These are phyloP conservation scores for Boletus patriciae DNA, from an alignment of 768 basidiomycete species.

Conservation along the genomic window DNA sequence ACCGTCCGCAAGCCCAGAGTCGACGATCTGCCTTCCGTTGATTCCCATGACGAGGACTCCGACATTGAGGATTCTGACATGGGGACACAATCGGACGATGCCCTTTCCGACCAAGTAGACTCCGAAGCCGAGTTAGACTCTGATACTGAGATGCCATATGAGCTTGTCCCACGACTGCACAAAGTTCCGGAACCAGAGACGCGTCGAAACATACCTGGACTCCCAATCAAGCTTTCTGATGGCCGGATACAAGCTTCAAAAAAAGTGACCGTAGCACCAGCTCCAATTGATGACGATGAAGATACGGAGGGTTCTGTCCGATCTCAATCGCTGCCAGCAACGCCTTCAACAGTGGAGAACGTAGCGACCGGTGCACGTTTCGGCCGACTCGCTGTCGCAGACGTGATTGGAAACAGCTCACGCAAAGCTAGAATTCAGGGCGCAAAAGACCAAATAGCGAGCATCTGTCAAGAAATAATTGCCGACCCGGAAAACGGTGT, in stretches of 20 bases:
- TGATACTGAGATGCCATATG: conserved; percentile 76
- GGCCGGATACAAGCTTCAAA: conserved; percentile 71
- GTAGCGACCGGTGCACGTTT: conserved; percentile 83
- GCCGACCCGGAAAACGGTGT: conserved; percentile 95
- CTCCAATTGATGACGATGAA: conserved; percentile 27
- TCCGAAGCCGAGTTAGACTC: conserved; percentile 35
- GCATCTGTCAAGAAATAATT: conserved; percentile 90
- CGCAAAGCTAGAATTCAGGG: conserved; percentile 64
- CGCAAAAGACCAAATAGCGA: conserved; percentile 93
- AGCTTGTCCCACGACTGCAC: conserved; percentile 56
- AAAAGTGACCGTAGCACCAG: conserved; percentile 24
- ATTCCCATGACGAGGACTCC: conserved; percentile 65
- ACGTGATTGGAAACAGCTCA: conserved; percentile 66
- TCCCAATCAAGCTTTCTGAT: conserved; percentile 86
- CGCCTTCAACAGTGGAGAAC: conserved; percentile 52
- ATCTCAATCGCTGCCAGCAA: conserved; percentile 27
- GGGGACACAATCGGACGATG: conserved; percentile 18
- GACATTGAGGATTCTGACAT: conserved; percentile 39
- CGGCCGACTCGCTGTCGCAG: conserved; percentile 77
- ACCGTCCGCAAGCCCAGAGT: conserved; percentile 45
- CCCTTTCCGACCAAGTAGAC: conserved; percentile 5
- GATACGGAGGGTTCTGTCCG: conserved; percentile 39
- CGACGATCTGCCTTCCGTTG: conserved; percentile 67
- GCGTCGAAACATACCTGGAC: conserved; percentile 53
- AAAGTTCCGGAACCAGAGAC: conserved; percentile 46